A percentile compares a stretch with the other conserved stretches of the same genome.
Evolutionary conservation across 768 basidiomycete genomes (phyloP).

Genomic region (Cystobasidium ongulense): DNA sequence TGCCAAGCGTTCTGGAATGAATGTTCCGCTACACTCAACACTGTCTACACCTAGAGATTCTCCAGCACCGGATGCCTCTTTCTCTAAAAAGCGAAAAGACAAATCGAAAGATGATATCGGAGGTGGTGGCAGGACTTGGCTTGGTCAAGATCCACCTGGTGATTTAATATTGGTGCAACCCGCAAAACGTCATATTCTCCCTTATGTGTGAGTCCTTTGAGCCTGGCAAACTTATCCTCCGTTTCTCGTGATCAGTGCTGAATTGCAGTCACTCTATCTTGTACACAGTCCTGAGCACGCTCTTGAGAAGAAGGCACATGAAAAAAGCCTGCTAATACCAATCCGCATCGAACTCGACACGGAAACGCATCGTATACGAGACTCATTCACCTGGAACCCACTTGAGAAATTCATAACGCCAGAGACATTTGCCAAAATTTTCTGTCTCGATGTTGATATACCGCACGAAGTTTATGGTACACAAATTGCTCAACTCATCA

Average conservation of each 20-base stretch:
- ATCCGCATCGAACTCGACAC: slow-evolving; percentile 94
- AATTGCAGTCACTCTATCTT: not conserved
- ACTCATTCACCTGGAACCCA: slow-evolving; percentile 92
- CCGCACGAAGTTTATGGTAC: slow-evolving; percentile 60
- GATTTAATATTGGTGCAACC: slow-evolving; percentile 61
- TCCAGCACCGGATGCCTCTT: slow-evolving; percentile 43
- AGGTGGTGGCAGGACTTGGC: slow-evolving; percentile 67
- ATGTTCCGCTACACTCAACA: slow-evolving; percentile 51
- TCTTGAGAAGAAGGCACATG: slow-evolving; percentile 58
- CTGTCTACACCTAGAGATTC: slow-evolving; percentile 48
- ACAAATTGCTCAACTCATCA: slow-evolving; percentile 74
- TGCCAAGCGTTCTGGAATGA: slow-evolving; percentile 49
- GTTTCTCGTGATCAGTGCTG: not conserved
- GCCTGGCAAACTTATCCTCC: not conserved
- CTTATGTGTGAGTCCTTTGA: slow-evolving; percentile 53
- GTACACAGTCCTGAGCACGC: slow-evolving; percentile 54
- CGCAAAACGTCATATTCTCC: slow-evolving; percentile 60
- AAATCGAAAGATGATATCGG: slow-evolving; percentile 52
- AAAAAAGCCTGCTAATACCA: slow-evolving; percentile 61
- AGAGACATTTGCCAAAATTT: slow-evolving; percentile 71
- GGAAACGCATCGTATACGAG: slow-evolving; percentile 79
- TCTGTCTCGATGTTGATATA: slow-evolving; percentile 81
- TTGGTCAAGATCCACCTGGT: slow-evolving; percentile 74
- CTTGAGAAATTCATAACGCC: slow-evolving; percentile 75
- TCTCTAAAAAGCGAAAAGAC: slow-evolving; percentile 45